phyloP scores from a whole-genome alignment of 306 rosid genomes.

The Aeschynomene evenia region DNA sequence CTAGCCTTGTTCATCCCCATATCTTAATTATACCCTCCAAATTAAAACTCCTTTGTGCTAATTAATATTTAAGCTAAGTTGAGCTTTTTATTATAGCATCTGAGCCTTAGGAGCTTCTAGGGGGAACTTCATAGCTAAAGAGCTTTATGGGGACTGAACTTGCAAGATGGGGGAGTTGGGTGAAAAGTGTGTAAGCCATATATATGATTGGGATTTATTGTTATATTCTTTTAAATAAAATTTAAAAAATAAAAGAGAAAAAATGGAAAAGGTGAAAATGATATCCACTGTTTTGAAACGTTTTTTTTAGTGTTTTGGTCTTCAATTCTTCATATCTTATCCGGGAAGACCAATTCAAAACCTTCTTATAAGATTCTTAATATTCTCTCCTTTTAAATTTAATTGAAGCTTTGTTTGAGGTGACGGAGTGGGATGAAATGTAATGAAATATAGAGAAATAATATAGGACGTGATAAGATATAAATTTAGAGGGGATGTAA shows the following conservation, averaged over 20 bases:
- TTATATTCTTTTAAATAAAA: neutral
- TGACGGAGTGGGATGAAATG: no score
- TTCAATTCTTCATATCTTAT: no score
- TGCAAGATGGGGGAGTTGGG: conserved; percentile 7
- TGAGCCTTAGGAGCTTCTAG: conserved; percentile 27
- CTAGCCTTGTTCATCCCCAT: conserved; percentile 32
- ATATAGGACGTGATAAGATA: no score
- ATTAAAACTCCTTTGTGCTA: neutral
- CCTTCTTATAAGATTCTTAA: neutral
- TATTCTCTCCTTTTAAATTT: neutral
- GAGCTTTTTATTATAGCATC: conserved; percentile 38
- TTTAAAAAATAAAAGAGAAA: neutral
- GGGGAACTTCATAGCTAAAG: neutral
- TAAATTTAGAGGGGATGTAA: no score
- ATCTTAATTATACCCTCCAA: neutral
- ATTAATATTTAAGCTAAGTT: no score
- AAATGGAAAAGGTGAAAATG: conserved; percentile 19
- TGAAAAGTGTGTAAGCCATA: conserved; percentile 31
- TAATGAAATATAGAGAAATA: no score
- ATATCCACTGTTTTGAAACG: neutral
- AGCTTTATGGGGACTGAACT: neutral
- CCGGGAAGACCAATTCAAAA: conserved; percentile 20
- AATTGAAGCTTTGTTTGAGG: no score
- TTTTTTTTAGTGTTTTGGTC: conserved; percentile 1
- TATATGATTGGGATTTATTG: conserved; percentile 41